These are phyloP conservation scores for Musa beccarii DNA, from an alignment of 176 grass and related monocot species.

Conservation along the genomic window DNA sequence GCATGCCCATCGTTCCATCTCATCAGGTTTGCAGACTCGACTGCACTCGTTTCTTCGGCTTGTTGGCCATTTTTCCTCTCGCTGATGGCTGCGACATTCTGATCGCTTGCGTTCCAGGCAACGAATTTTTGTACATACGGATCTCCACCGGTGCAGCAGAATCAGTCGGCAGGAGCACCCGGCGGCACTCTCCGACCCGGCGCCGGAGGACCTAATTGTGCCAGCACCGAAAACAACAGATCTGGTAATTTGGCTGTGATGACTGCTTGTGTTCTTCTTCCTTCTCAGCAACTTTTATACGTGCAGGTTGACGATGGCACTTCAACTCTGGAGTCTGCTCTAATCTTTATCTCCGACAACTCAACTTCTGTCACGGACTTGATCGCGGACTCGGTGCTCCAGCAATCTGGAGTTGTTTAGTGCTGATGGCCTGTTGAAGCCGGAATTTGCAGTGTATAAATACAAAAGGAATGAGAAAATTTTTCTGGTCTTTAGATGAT, in stretches of 20 bases:
- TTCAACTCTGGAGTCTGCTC: background rate
- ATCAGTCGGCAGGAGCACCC: background rate
- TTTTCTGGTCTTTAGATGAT: background rate
- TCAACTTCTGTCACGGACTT: no score
- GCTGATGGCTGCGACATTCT: background rate
- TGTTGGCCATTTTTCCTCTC: background rate
- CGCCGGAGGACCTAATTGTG: background rate
- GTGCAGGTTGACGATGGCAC: background rate
- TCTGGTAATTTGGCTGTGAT: background rate
- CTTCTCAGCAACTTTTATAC: background rate
- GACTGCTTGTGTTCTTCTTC: no score
- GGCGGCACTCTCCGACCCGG: background rate
- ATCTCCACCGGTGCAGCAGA: constrained; percentile 1
- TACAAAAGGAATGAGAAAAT: background rate
- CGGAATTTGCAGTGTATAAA: background rate
- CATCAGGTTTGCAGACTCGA: constrained; percentile 10
- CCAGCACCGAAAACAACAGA: background rate
- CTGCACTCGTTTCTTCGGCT: background rate
- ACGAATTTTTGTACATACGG: constrained; percentile 3
- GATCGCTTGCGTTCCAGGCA: background rate
- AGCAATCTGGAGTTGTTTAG: background rate
- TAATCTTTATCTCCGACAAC: no score
- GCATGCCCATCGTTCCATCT: constrained; percentile 42
- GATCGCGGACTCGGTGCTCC: no score
- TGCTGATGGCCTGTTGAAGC: background rate